phyloP scores from a whole-genome alignment of 352 stramenopile genomes.

The Discostella stelligera region DNA sequence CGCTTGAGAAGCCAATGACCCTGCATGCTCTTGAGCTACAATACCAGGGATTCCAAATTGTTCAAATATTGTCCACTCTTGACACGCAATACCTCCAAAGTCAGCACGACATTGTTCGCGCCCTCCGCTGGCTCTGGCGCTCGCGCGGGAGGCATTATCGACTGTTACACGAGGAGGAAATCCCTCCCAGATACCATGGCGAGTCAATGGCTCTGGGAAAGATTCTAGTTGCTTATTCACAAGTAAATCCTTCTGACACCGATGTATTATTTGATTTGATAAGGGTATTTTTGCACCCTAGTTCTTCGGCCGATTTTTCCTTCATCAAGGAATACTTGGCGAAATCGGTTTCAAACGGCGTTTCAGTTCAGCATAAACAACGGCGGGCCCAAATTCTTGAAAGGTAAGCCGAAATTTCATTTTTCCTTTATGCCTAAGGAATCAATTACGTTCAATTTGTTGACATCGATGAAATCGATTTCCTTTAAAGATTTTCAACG shows the following conservation, averaged over 20 bases:
- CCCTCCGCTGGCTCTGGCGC: constrained; percentile 91
- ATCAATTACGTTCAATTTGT: constrained; percentile 76
- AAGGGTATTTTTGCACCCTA: constrained; percentile 81
- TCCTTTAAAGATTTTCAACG: constrained; percentile 46
- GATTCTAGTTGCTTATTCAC: constrained; percentile 92
- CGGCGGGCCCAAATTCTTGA: constrained; percentile 16
- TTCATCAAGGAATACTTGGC: constrained; percentile 90
- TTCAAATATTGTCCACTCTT: constrained; percentile 89
- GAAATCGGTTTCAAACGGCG: constrained; percentile 52
- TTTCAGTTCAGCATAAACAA: constrained; percentile 59
- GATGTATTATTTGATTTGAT: constrained; percentile 95
- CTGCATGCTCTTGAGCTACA: constrained; percentile 90
- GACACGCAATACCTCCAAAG: constrained; percentile 89
- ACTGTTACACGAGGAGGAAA: constrained; percentile 77
- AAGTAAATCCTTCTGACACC: constrained; percentile 88
- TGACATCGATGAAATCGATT: neutral
- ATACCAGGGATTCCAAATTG: constrained; percentile 90
- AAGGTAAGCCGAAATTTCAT: constrained; percentile 3
- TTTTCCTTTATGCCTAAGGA: constrained; percentile 64
- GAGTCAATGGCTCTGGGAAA: constrained; percentile 93
- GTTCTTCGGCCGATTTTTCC: constrained; percentile 89
- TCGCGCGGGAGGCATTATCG: constrained; percentile 85
- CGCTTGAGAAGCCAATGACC: constrained; percentile 61
- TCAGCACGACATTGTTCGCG: constrained; percentile 88
- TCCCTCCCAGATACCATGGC: constrained; percentile 87